Conservation (phyloP, 495 filamentous ascomycete species). For the Parachaetomium inaequale region DNA sequence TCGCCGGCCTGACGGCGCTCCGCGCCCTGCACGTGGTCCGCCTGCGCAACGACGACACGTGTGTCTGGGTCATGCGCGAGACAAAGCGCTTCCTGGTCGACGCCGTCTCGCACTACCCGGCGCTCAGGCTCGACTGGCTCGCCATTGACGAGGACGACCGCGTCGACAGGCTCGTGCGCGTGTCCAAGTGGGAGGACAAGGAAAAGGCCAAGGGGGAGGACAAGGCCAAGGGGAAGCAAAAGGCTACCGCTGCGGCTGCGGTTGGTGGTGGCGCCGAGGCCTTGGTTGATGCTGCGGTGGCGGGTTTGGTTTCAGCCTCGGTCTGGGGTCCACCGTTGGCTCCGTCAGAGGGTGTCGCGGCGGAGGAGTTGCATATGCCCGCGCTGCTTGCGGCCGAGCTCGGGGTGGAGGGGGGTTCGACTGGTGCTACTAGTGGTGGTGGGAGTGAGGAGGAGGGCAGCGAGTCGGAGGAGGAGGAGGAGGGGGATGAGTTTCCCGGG, state of each 20-base stretch:
- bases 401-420: conserved; percentile 15
- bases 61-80: conserved; percentile 46
- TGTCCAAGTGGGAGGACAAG: conserved; percentile 15
- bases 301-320: too few relatives aligned
- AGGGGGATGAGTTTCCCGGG: conserved; percentile 19
- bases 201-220: conserved; percentile 26
- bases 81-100: conserved; percentile 52
- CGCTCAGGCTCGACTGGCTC: conserved; percentile 52
- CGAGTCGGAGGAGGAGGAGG: conserved; percentile 27
- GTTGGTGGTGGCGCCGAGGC: too few relatives aligned
- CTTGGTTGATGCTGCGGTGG: too few relatives aligned
- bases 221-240: conserved; percentile 26
- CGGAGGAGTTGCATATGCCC: neutral
- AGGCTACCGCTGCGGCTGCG: too few relatives aligned
- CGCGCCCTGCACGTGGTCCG: conserved; percentile 52
- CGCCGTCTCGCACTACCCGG: conserved; percentile 48
- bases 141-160: conserved; percentile 44
- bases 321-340: neutral
- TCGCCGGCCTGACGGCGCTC: conserved; percentile 45
- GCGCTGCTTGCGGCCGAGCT: conserved; percentile 2
- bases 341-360: neutral
- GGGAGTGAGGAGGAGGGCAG: conserved; percentile 28
- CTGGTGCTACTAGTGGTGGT: too few relatives aligned
- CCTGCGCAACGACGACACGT: conserved; percentile 50
- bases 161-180: conserved; percentile 40